Conservation (phyloP, 495 filamentous ascomycete species). For the Aspergillus sparsus region DNA sequence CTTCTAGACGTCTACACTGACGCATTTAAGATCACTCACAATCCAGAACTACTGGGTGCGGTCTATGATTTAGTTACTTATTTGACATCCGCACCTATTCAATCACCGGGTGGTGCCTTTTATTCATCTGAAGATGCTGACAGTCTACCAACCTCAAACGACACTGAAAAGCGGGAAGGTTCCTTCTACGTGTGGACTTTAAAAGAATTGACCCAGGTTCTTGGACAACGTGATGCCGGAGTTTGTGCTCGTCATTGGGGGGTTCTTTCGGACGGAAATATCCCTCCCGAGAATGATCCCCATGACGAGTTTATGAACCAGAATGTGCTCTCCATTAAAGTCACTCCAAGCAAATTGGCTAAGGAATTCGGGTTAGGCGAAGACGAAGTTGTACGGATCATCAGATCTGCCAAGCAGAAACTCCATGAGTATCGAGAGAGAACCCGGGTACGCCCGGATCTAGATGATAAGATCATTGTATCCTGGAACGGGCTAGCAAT, state of each 20-base stretch:
- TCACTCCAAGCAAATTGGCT: constrained; percentile 66
- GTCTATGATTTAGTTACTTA: constrained; percentile 86
- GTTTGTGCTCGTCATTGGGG: constrained; percentile 85
- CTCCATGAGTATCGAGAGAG: constrained; percentile 72
- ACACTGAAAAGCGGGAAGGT: constrained; percentile 86
- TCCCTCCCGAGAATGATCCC: constrained; percentile 78
- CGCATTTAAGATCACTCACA: constrained; percentile 72
- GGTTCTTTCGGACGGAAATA: constrained; percentile 85
- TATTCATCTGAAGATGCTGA: constrained; percentile 91
- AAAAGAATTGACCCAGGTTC: constrained; percentile 79
- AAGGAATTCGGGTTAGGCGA: constrained; percentile 76
- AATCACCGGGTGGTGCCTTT: constrained; percentile 71
- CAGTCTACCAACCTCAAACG: constrained; percentile 71
- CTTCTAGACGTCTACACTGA: constrained; percentile 85
- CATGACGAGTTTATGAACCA: constrained; percentile 91
- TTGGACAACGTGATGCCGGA: constrained; percentile 67
- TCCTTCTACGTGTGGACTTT: constrained; percentile 95
- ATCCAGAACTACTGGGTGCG: constrained; percentile 72
- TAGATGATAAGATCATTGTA: constrained; percentile 90
- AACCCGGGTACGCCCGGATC: constrained; percentile 73
- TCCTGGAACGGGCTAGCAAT: constrained; percentile 92
- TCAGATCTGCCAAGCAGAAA: constrained; percentile 67
- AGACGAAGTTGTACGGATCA: constrained; percentile 69
- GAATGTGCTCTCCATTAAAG: constrained; percentile 60
- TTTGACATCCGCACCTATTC: constrained; percentile 66